A percentile compares a stretch with the other conserved stretches of the same genome.
Conservation (phyloP, 306 rosid genomes). For the Cucumis hystrix region DNA sequence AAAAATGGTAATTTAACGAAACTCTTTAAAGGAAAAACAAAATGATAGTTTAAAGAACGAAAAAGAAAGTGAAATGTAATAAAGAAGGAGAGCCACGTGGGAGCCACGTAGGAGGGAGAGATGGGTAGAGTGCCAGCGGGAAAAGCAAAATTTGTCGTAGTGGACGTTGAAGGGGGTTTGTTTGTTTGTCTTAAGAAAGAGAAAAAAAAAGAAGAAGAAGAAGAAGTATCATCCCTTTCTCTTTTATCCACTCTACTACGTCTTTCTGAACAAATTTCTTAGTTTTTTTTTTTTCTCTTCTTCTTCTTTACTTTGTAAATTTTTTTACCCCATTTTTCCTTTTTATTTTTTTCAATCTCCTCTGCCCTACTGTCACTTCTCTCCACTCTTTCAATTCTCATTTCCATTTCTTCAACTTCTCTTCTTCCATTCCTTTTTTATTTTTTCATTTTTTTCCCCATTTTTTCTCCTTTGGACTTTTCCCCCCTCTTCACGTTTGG, state of each 20-base stretch:
- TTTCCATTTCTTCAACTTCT: background rate
- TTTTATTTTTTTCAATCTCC: background rate
- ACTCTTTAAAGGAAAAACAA: too few relatives aligned
- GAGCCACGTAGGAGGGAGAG: background rate
- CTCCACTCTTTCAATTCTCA: slow-evolving; percentile 2
- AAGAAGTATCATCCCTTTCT: background rate
- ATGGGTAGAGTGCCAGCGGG: background rate
- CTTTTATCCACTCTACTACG: slow-evolving; percentile 15
- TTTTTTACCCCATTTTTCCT: background rate
- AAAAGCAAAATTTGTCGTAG: slow-evolving; percentile 9
- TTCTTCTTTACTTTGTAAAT: background rate
- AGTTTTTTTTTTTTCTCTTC: background rate
- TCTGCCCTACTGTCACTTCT: slow-evolving; percentile 18
- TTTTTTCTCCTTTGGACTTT: background rate
- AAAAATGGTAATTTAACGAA: too few relatives aligned
- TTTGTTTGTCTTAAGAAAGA: background rate
- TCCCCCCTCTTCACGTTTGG: background rate
- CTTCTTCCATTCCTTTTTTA: background rate
- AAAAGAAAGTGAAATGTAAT: background rate
- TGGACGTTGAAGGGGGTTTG: background rate
- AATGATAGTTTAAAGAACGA: too few relatives aligned
- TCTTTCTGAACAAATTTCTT: background rate
- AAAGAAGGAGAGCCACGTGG: background rate
- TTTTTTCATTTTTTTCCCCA: background rate
- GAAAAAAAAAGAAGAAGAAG: background rate